These are phyloP conservation scores for Coniochaeta sp. DNA, from an alignment of 2,329 filamentous ascomycete genomes.

Conservation along the genomic window DNA sequence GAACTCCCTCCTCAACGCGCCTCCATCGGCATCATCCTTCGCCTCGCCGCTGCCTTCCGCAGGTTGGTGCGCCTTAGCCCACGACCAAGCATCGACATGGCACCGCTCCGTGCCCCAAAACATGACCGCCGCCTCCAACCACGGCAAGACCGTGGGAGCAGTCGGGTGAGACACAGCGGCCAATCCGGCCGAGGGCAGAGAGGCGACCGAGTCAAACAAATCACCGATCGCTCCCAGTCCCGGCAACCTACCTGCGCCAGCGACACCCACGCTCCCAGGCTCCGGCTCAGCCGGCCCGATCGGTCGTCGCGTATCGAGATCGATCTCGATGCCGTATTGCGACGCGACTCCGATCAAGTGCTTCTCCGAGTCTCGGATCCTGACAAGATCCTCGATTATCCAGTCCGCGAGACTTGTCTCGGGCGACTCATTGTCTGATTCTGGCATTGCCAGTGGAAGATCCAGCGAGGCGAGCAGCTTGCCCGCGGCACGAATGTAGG, in stretches of 20 bases:
- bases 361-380: constrained; percentile 57
- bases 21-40: constrained; percentile 52
- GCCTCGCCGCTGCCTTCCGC: constrained; percentile 8
- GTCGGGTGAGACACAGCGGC: not conserved
- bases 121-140: constrained; percentile 62
- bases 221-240: constrained; percentile 29
- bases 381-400: constrained; percentile 56
- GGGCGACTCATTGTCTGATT: constrained; percentile 16
- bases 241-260: constrained; percentile 16
- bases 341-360: constrained; percentile 60
- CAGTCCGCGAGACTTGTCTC: constrained; percentile 53
- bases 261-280: not conserved
- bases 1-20: constrained; percentile 55
- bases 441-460: constrained; percentile 22
- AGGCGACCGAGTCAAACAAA: constrained; percentile 46
- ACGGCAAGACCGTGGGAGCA: constrained; percentile 27
- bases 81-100: constrained; percentile 53
- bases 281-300: not conserved
- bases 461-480: constrained; percentile 55
- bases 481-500: constrained; percentile 61
- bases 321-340: constrained; percentile 49
- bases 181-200: constrained; percentile 20
- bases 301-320: constrained; percentile 16
- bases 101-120: constrained; percentile 69
- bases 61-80: constrained; percentile 26